Conservation (phyloP, 768 basidiomycete species). For the Rhodosporidiobolus odoratus region DNA sequence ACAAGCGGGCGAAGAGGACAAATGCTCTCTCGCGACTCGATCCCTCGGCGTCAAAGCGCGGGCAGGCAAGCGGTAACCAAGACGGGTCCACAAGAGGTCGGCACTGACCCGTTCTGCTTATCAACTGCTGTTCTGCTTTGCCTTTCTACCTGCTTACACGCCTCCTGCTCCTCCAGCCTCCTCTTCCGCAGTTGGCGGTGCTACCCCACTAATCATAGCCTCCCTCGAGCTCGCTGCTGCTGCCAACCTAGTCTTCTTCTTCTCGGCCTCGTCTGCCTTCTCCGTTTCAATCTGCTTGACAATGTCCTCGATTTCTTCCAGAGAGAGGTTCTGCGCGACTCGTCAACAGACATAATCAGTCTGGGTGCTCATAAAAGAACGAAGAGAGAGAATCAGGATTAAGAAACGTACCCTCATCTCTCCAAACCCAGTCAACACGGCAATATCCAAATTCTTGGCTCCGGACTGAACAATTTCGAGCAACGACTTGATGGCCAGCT, state of each 20-base stretch:
- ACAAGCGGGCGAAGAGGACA: no score
- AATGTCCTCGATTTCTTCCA: slow-evolving; percentile 81
- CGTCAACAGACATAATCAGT: neutral
- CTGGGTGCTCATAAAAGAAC: neutral
- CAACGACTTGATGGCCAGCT: slow-evolving; percentile 88
- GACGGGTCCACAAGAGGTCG: no score
- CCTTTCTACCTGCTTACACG: no score
- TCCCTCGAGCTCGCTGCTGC: slow-evolving; percentile 79
- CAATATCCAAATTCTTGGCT: slow-evolving; percentile 99
- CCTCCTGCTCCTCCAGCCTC: slow-evolving; percentile 27
- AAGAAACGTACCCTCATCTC: slow-evolving; percentile 68
- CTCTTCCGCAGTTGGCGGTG: slow-evolving; percentile 18
- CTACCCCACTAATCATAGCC: neutral
- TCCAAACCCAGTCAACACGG: slow-evolving; percentile 91
- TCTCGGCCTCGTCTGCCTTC: slow-evolving; percentile 95
- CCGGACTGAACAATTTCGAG: slow-evolving; percentile 98
- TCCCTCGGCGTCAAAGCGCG: no score
- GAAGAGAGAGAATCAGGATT: neutral
- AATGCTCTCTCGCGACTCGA: no score
- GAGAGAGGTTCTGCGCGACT: slow-evolving; percentile 65
- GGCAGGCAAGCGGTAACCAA: no score
- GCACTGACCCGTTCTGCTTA: no score
- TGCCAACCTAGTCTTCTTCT: slow-evolving; percentile 81
- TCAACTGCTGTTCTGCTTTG: no score
- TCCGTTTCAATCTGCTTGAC: slow-evolving; percentile 91